Percentiles rank a stretch among this genome's conserved stretches.
These are phyloP conservation scores for Triadica sebifera DNA, from an alignment of 345 rosid genomes.

Conservation along the genomic window DNA sequence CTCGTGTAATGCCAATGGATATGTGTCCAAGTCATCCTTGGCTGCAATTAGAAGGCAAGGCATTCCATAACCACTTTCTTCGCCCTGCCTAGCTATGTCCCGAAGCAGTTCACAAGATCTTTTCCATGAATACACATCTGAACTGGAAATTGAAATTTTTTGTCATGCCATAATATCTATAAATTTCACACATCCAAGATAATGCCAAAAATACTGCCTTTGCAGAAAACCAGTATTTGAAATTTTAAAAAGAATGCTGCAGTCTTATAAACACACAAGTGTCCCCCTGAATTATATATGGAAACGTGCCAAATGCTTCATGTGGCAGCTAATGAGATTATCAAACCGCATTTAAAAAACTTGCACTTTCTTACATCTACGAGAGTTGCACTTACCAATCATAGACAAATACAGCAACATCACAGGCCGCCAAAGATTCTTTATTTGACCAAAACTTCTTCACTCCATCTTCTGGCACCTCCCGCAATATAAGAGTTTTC, in stretches of 20 bases:
- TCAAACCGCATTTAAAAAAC: background rate
- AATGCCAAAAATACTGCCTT: background rate
- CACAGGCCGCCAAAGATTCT: slow-evolving; percentile 61
- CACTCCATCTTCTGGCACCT: slow-evolving; percentile 68
- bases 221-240: background rate
- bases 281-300: background rate
- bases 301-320: background rate
- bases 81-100: slow-evolving; percentile 68
- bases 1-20: slow-evolving; percentile 58
- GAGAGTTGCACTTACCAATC: slow-evolving; percentile 51
- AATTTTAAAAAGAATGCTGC: background rate
- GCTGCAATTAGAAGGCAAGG: slow-evolving; percentile 80
- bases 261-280: background rate
- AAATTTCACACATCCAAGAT: background rate
- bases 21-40: slow-evolving; percentile 68
- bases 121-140: slow-evolving; percentile 76
- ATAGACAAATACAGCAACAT: slow-evolving; percentile 68
- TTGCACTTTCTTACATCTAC: background rate
- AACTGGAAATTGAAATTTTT: slow-evolving; percentile 41
- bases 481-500: slow-evolving; percentile 68
- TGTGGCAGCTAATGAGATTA: background rate
- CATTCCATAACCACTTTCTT: slow-evolving; percentile 55
- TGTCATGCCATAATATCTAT: slow-evolving; percentile 17
- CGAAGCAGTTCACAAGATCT: slow-evolving; percentile 59
- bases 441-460: slow-evolving; percentile 44